Evolutionary conservation across 2,329 filamentous ascomycete genomes (phyloP), one percentile per base, ranked within the genome.

Genomic region (Colletotrichum falcatum): DNA sequence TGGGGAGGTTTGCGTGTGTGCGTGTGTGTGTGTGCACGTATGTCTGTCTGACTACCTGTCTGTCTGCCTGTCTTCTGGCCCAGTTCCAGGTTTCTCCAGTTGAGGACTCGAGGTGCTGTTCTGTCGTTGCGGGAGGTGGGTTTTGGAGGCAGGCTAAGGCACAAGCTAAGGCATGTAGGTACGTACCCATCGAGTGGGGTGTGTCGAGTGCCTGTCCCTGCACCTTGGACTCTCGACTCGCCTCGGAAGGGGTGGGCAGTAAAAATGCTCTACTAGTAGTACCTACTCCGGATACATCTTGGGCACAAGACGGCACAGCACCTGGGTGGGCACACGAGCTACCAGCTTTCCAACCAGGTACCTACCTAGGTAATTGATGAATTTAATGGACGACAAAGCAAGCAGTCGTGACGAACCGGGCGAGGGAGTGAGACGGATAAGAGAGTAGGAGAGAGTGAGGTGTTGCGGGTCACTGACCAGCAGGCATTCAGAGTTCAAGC

Each of bases 111-210:
- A 4, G 30, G 30, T 65, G 54, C 30, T 65, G 48, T 70, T 66
- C 66, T 67, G 58, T 33, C 7, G 30, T 48, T 70, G 64, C 67
- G 67, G 67, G 67, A 67, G 64, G 64, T 70, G 64, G 66, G 56
- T 70, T 67, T 70, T 62, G 58, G 58, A 62, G 51, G 44, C 64
- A 26, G 67, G 53, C 64, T 62, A 67, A 65, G 49, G 67, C 48
- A 55, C 54, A 56, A 56, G 63, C 67, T 58, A 66, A 51, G 51
- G 51, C 58, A 62, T 51, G 23, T 30, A 53, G 64, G 44, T 67
- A 70, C 67, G 64, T 67, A 67, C n/a, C n/a, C n/a, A n/a, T 33
- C 64, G 37, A 64, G 64, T 58, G 64, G 51, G 56, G 64, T 62
- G 58, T 42, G 49, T 62, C 35, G 51, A n/a, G 51, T 49, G 60